Evolutionary conservation across 139 green algal genomes (phyloP), one percentile per base, ranked within the genome.

Genomic region (Dunaliella sp.): DNA sequence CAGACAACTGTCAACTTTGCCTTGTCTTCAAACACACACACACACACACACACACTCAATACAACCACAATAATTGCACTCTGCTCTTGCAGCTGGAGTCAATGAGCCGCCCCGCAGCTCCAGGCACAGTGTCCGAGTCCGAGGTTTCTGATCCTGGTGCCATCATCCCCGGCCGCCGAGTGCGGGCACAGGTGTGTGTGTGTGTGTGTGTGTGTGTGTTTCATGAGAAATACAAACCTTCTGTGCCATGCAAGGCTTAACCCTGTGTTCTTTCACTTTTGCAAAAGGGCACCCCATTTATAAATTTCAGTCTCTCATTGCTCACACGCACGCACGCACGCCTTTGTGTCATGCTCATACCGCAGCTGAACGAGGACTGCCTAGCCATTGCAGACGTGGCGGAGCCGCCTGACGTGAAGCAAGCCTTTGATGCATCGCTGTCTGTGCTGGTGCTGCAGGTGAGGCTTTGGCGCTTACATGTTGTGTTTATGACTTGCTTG

Each of bases 341-440:
- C n/a, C n/a, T n/a, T n/a, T n/a, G n/a, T n/a, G n/a, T n/a, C n/a
- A n/a, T n/a, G n/a, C n/a, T n/a, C n/a, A n/a, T 36, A 3, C 58
- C 81, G 28, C 34, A 73, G 74, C 80, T 95, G 38, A 82, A 30
- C 21, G 87, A 91, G 0, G 65, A 88, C 72, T 95, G 92, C 88
- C 83, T 21, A 26, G 38, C 84, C 7, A 82, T 95, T 36, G 88
- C 86, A 32, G 88, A 93, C 77, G 88, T 95, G n/a, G 92, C 92
- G 0, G 87, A 94, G 90, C 91, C 91, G 36, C 91, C 91, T 16
- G 89, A 94, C 87, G 90, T 92, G 86, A 89, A 92, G 85, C n/a
- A 83, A 22, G 86, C 84, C 28, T 93, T 93, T 83, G 90, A 94
- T 7, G 88, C 86, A 0, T 89, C 85, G 22, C 87, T 93, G 34